Evolutionary conservation across 2,329 filamentous ascomycete genomes (phyloP), one percentile per base, ranked within the genome.

Genomic region (Sclerotinia trifoliorum): DNA sequence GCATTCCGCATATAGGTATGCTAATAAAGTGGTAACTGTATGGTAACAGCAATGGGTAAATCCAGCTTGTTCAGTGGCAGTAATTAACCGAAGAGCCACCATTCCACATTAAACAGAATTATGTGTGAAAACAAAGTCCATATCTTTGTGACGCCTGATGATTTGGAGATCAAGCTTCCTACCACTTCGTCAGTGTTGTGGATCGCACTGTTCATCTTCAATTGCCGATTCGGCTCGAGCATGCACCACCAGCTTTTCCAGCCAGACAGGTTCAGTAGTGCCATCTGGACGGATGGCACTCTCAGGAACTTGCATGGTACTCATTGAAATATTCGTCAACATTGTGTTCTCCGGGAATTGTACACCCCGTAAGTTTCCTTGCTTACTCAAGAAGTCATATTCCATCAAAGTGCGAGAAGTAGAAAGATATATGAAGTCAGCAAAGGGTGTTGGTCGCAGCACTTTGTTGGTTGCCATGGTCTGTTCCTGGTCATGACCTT

Each of bases 351-450:
- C 21, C 1, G 21, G 32, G 5, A 56, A 56, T 6, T 39, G 10
- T 21, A 39, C 21, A 7, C 32, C 32, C 39, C 10, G 21, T 13
- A 56, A 21, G 6, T 17, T 39, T 56, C 19, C 54, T 24, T 39
- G 32, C 21, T 56, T n/a, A 2, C 15, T 29, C 3, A 61, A 15
- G 19, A 19, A 15, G 0, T 46, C 24, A 3, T 44, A 46, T 13
- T 61, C 48, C 39, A 61, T 61, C 15, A 46, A 17, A 29, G 17
- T 61, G 5, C 57, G 57, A 29, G 57, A 17, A 19, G 44, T 61
- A 6, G 57, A 61, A 46, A 61, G 57, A 61, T 46, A 46, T 35
- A 61, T 61, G 17, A 29, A 61, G 26, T 61, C 39, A 19, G 46
- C 57, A 29, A 61, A 61, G 5, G n/a, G 39, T 1, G 39, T 61